Evolutionary conservation across 768 basidiomycete species (phyloP), one percentile per base, ranked within the genome.

Genomic region (Agrocybe praecox): DNA sequence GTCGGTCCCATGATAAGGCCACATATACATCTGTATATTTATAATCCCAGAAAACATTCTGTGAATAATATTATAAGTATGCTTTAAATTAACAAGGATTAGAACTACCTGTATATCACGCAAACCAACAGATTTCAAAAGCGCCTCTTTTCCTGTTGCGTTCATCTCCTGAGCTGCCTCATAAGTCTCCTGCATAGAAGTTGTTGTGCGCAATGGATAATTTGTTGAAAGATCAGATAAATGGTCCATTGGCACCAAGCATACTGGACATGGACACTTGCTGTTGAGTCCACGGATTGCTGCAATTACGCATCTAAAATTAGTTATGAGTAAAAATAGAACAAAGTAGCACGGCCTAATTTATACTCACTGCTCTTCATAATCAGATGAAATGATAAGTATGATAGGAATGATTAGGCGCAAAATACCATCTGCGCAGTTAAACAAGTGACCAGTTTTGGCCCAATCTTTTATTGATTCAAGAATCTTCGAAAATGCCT

Each of bases 341-440:
- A 8, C 33, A 50, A 18, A 33, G 21, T 29, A 15, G 15, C 32
- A 36, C 7, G 12, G 29, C 11, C 14, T 43, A 6, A 56, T 58
- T 3, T 23, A 49, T 1, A 49, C 74, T 22, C 69, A 81, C 80
- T 75, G 73, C 67, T 82, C 78, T 56, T 81, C 72, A 51, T 77
- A 81, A 51, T 81, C 77, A 5, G 72, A 70, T 7, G 71, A 74
- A 1, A 78, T 59, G 2, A 79, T 76, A 0, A 77, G 29, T 18
- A 81, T 64, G 7, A 74, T 23, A 1, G 76, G 77, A 26, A 68
- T 80, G 0, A 81, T 42, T 12, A 40, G 59, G 0, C 65, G 68
- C 2, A 22, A 2, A 12, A 74, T 57, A 3, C 61, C 60, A 58
- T 65, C 63, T 2, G 51, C 61, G 33, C 64, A 65, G 19, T 48